Conservation (phyloP, 768 basidiomycete species). For the Vishniacozyma victoriae region DNA sequence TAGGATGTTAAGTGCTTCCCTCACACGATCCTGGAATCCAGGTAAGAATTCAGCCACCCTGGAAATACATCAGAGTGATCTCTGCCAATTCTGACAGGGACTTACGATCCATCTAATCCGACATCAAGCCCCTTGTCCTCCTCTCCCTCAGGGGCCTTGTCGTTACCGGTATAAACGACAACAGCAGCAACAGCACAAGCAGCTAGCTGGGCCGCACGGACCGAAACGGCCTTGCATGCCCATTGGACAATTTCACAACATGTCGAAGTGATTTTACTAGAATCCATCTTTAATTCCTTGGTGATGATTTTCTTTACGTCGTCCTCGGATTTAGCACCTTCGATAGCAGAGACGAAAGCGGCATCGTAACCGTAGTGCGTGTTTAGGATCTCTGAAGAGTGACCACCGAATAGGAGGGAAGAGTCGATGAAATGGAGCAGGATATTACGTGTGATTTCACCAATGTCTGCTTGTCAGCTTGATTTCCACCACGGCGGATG, state of each 20-base stretch:
- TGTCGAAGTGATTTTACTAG: constrained; percentile 53
- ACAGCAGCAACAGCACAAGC: constrained; percentile 82
- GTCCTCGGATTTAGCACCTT: constrained; percentile 57
- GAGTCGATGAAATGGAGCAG: constrained; percentile 66
- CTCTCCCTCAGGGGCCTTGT: constrained; percentile 53
- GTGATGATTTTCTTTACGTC: constrained; percentile 56
- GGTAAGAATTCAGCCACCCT: constrained; percentile 92
- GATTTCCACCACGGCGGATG: background rate
- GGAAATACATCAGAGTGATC: background rate
- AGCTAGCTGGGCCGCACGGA: constrained; percentile 74
- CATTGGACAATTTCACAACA: constrained; percentile 69
- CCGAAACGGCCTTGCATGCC: constrained; percentile 69
- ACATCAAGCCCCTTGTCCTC: constrained; percentile 58
- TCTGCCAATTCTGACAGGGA: background rate
- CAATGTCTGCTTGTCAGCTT: constrained; percentile 56
- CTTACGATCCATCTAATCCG: constrained; percentile 87
- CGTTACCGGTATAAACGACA: constrained; percentile 74
- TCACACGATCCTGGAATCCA: constrained; percentile 66
- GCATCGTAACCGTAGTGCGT: constrained; percentile 92
- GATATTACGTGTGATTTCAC: constrained; percentile 83
- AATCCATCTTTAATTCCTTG: constrained; percentile 57
- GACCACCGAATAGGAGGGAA: constrained; percentile 66
- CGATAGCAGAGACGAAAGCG: constrained; percentile 78
- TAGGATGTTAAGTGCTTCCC: constrained; percentile 65
- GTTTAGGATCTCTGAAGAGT: constrained; percentile 66